A percentile compares a stretch with the other conserved stretches of the same genome.
These are phyloP conservation scores for Acanthamoeba lugdunensis DNA, from an alignment of 208 protist genomes.

Conservation along the genomic window DNA sequence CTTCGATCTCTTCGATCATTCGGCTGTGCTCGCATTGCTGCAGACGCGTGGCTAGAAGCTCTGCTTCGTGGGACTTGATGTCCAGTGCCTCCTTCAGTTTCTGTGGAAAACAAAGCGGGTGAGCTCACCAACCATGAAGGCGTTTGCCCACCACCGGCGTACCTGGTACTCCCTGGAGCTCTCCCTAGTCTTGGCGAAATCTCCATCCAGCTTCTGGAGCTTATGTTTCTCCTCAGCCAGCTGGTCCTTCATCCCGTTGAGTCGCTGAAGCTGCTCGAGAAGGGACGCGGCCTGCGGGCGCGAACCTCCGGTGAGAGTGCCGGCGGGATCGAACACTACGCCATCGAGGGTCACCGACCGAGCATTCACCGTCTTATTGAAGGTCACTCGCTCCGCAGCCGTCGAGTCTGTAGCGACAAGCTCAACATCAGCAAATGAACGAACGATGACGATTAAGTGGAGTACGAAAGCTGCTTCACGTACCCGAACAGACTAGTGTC, in stretches of 20 bases:
- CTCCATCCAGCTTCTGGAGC: conserved; percentile 84
- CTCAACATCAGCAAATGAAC: not conserved
- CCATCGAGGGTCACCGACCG: conserved; percentile 98
- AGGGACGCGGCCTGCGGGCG: conserved; percentile 62
- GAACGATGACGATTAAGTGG: not conserved
- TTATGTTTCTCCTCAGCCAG: conserved; percentile 80
- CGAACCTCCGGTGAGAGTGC: conserved; percentile 96
- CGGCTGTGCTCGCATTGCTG: conserved; percentile 37
- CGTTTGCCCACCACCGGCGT: not conserved
- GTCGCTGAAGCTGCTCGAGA: conserved; percentile 77
- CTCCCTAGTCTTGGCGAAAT: conserved; percentile 75
- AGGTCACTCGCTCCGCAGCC: conserved; percentile 83
- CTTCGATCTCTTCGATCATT: conserved; percentile 27
- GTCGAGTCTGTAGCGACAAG: not conserved
- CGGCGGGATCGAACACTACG: conserved; percentile 96
- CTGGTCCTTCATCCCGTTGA: conserved; percentile 79
- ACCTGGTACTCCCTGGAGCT: conserved; percentile 24
- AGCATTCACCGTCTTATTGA: conserved; percentile 84
- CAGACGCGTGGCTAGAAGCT: not conserved
- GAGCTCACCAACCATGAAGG: not conserved
- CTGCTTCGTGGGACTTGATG: conserved; percentile 59
- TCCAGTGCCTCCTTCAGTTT: conserved; percentile 57
- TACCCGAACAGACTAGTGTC: conserved; percentile 94
- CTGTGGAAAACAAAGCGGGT: not conserved
- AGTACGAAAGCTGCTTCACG: conserved; percentile 53